Conservation (phyloP, 139 green algal species). For the Closterium sp. region DNA sequence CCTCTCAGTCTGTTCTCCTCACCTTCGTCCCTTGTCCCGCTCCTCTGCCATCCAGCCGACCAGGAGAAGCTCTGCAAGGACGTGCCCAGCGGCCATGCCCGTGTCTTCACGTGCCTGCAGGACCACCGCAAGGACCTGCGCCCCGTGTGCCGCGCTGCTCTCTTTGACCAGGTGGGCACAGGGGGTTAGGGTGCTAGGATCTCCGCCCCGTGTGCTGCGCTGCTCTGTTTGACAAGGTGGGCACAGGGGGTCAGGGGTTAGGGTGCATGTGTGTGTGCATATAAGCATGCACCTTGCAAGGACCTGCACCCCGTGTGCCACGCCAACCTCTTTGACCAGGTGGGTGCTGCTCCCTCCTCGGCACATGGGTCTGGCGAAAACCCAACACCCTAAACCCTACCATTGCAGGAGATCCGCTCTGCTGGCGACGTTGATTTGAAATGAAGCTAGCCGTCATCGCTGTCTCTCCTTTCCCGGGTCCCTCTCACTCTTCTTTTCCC, state of each 20-base stretch:
- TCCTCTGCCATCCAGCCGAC: slow-evolving; percentile 41
- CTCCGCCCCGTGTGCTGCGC: too few species aligned
- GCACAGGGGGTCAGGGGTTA: too few species aligned
- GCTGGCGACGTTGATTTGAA: slow-evolving; percentile 49
- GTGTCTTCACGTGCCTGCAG: slow-evolving; percentile 81
- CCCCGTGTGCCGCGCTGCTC: slow-evolving; percentile 62
- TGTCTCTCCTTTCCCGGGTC: too few species aligned
- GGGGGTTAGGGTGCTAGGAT: too few species aligned
- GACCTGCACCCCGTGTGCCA: slow-evolving; percentile 65
- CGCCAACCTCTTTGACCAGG: slow-evolving; percentile 60
- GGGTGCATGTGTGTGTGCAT: too few species aligned
- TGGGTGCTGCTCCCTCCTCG: slow-evolving; percentile 8
- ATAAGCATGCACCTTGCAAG: slow-evolving; percentile 60
- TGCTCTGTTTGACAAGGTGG: too few species aligned
- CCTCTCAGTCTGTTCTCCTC: background rate
- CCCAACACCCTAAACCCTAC: too few species aligned
- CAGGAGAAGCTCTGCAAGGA: slow-evolving; percentile 43
- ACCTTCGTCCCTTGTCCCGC: background rate
- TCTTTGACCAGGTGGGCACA: slow-evolving; percentile 57
- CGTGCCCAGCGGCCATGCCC: slow-evolving; percentile 48
- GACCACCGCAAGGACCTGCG: slow-evolving; percentile 65
- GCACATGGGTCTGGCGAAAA: too few species aligned
- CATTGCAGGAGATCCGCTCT: slow-evolving; percentile 48
- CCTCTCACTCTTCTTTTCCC: too few species aligned
- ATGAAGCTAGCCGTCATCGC: too few species aligned